Conservation (phyloP, 495 filamentous ascomycete species). For the Hypoxylon rickii region DNA sequence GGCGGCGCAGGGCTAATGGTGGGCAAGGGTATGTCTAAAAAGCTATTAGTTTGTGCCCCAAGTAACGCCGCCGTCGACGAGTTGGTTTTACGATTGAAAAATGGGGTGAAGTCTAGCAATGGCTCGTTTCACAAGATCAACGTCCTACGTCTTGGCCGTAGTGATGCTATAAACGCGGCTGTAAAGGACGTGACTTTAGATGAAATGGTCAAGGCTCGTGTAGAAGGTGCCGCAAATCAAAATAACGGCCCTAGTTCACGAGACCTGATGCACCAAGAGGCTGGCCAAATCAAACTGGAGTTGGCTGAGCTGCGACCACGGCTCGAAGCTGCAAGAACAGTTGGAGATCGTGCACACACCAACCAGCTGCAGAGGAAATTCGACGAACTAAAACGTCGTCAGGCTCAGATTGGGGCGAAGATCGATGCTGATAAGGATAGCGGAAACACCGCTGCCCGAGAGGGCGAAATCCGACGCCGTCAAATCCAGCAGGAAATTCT, state of each 20-base stretch:
- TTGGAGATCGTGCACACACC: slow-evolving; percentile 58
- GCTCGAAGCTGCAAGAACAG: slow-evolving; percentile 70
- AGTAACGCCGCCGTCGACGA: slow-evolving; percentile 98
- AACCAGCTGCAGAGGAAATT: slow-evolving; percentile 76
- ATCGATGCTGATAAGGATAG: slow-evolving; percentile 87
- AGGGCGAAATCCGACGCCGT: slow-evolving; percentile 82
- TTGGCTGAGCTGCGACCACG: slow-evolving; percentile 67
- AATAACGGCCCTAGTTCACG: slow-evolving; percentile 63
- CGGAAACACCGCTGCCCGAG: slow-evolving; percentile 73
- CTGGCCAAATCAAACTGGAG: slow-evolving; percentile 72
- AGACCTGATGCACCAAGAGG: slow-evolving; percentile 80
- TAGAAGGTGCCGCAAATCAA: slow-evolving; percentile 57
- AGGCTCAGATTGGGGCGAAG: slow-evolving; percentile 69
- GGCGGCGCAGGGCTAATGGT: slow-evolving; percentile 36
- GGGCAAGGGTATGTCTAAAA: slow-evolving; percentile 59
- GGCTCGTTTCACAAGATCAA: slow-evolving; percentile 75
- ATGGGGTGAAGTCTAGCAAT: slow-evolving; percentile 77
- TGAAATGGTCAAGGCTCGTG: slow-evolving; percentile 77
- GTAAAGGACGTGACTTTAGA: slow-evolving; percentile 93
- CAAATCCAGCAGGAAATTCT: slow-evolving; percentile 89
- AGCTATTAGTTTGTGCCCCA: slow-evolving; percentile 91
- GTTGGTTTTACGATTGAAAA: slow-evolving; percentile 88
- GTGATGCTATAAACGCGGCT: slow-evolving; percentile 87
- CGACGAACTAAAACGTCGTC: slow-evolving; percentile 75
- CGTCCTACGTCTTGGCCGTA: slow-evolving; percentile 88